Conservation (phyloP, 225 moss, liverwort and hornwort genomes). For the Antitrichia curtipendula region DNA sequence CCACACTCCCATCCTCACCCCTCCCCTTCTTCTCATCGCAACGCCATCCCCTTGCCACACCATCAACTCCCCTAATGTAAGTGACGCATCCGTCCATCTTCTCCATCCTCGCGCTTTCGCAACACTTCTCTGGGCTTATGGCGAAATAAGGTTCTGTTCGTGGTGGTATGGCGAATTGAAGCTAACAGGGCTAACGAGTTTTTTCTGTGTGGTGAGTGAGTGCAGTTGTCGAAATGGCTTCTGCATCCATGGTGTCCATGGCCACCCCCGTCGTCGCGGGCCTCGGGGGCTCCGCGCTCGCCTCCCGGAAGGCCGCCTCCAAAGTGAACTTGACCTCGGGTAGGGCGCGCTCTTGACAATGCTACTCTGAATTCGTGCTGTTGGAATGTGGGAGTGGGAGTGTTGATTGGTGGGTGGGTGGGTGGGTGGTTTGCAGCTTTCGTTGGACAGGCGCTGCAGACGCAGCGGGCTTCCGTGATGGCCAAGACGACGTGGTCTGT, state of each 20-base stretch:
- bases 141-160: neutral
- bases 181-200: neutral
- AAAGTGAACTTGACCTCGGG: slow-evolving; percentile 66
- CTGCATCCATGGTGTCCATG: slow-evolving; percentile 61
- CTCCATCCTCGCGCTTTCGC: neutral
- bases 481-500: slow-evolving; percentile 58
- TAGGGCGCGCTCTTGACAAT: neutral
- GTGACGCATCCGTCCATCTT: neutral
- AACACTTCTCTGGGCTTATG: neutral
- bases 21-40: neutral
- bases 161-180: neutral
- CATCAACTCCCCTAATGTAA: neutral
- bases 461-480: slow-evolving; percentile 35
- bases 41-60: no score
- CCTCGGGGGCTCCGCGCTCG: slow-evolving; percentile 47
- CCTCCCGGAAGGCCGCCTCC: slow-evolving; percentile 15
- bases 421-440: slow-evolving; percentile 29
- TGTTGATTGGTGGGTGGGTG: neutral
- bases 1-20: neutral
- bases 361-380: neutral
- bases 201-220: neutral
- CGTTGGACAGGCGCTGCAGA: slow-evolving; percentile 29
- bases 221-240: slow-evolving; percentile 52
- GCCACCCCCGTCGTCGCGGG: slow-evolving; percentile 64
- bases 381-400: neutral